Evolutionary conservation across 2,329 filamentous ascomycete genomes (phyloP).

Genomic region (Beauveria bassiana): DNA sequence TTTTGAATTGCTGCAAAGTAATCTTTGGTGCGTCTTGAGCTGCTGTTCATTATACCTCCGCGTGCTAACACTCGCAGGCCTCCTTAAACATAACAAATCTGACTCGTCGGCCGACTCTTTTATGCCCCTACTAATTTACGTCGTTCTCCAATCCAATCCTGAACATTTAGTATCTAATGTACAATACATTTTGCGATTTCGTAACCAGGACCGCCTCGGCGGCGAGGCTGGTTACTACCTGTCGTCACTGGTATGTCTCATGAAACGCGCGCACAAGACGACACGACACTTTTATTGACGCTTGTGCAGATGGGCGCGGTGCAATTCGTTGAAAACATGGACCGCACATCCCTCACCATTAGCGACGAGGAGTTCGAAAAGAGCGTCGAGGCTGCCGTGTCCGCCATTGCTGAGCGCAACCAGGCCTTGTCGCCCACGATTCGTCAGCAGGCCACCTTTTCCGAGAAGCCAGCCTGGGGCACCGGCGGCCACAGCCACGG

Average conservation of each 20-base stretch:
- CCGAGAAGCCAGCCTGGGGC: constrained; percentile 32
- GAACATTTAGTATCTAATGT: constrained; percentile 96
- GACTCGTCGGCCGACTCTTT: constrained; percentile 97
- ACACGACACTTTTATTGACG: not conserved
- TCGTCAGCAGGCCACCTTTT: constrained; percentile 32
- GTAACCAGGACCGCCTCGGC: constrained; percentile 92
- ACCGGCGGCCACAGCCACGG: constrained; percentile 24
- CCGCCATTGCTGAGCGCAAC: constrained; percentile 88
- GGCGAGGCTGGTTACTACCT: constrained; percentile 99
- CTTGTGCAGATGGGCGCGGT: constrained; percentile 71
- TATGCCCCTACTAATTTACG: constrained; percentile 89
- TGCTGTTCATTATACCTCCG: rapidly evolving
- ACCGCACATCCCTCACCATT: constrained; percentile 87
- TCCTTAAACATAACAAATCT: constrained; percentile 83
- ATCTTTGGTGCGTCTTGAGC: constrained; percentile 68
- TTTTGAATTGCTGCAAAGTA: constrained; percentile 97
- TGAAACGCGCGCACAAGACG: too few relatives aligned
- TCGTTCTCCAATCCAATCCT: constrained; percentile 87
- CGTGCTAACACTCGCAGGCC: constrained; percentile 41
- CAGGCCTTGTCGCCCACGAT: constrained; percentile 41
- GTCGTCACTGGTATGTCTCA: constrained; percentile 66
- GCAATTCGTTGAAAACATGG: constrained; percentile 93
- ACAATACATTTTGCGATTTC: constrained; percentile 93
- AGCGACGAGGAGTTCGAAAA: constrained; percentile 91
- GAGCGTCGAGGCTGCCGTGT: constrained; percentile 94